phyloP scores from a whole-genome alignment of 495 filamentous ascomycete genomes.

The Penicillium taxi region DNA sequence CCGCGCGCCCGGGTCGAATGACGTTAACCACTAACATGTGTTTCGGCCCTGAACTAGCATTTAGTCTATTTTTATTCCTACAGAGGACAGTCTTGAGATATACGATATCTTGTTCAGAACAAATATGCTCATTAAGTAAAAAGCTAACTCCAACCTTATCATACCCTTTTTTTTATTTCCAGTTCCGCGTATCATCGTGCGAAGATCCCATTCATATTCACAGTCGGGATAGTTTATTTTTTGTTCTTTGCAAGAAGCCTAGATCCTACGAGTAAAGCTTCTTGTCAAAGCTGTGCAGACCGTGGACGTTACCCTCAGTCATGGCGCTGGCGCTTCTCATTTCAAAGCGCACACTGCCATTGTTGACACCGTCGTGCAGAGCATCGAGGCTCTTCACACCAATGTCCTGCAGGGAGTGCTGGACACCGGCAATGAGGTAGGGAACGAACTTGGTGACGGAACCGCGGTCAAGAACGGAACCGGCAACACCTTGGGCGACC shows the following conservation, averaged over 20 bases:
- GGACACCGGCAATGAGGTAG: constrained; percentile 88
- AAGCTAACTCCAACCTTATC: constrained; percentile 22
- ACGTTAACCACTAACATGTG: constrained; percentile 17
- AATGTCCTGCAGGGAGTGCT: constrained; percentile 96
- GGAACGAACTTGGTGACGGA: constrained; percentile 91
- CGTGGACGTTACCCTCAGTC: constrained; percentile 91
- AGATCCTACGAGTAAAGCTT: constrained; percentile 80
- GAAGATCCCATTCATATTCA: constrained; percentile 14
- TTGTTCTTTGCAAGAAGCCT: constrained; percentile 9
- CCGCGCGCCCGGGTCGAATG: constrained; percentile 18
- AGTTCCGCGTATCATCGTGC: constrained; percentile 28
- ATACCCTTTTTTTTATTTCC: constrained; percentile 32
- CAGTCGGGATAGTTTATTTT: constrained; percentile 15
- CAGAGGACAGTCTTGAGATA: too few relatives aligned
- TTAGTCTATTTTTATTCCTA: too few relatives aligned
- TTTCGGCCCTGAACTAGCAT: neutral
- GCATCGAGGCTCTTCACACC: constrained; percentile 69
- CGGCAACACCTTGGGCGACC: constrained; percentile 92
- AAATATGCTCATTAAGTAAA: constrained; percentile 18
- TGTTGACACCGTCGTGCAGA: constrained; percentile 65
- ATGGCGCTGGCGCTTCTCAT: constrained; percentile 87
- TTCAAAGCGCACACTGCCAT: constrained; percentile 85
- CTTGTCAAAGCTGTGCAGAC: constrained; percentile 97
- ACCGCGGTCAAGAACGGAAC: constrained; percentile 63
- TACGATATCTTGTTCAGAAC: neutral